phyloP scores from a whole-genome alignment of 139 green algal species.

The Volvox africanus region DNA sequence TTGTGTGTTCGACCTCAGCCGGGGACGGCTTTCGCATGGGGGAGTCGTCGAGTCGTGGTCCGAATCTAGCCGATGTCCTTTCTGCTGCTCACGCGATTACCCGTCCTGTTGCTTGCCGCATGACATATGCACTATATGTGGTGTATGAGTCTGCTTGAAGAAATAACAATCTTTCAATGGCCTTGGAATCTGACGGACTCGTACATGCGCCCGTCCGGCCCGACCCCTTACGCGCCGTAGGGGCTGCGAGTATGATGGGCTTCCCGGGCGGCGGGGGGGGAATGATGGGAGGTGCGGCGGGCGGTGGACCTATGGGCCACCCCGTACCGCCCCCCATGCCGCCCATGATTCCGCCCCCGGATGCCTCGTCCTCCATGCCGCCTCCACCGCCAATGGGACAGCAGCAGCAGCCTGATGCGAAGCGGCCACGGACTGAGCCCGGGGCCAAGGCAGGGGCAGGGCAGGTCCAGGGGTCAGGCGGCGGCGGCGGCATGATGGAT shows the following conservation, averaged over 20 bases:
- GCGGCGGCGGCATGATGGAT: not conserved
- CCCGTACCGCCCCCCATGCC: conserved; percentile 27
- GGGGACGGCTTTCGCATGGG: too few species aligned
- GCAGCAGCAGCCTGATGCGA: conserved; percentile 20
- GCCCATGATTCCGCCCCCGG: conserved; percentile 15
- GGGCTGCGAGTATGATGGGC: not conserved
- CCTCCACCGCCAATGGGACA: not conserved
- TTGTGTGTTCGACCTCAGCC: too few species aligned
- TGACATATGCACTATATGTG: too few species aligned
- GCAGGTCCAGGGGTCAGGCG: not conserved
- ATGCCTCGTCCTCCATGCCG: not conserved
- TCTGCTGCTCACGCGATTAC: too few species aligned
- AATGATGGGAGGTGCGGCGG: not conserved
- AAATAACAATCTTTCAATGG: too few species aligned
- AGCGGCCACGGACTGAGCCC: conserved; percentile 21
- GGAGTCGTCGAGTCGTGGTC: too few species aligned
- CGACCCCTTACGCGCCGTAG: too few species aligned
- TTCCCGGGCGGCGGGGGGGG: conserved; percentile 17
- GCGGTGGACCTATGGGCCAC: conserved; percentile 9
- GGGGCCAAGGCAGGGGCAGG: not conserved
- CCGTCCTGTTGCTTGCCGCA: too few species aligned
- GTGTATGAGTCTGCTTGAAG: too few species aligned
- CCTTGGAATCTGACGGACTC: too few species aligned
- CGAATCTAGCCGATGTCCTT: too few species aligned
- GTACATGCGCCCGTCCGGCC: too few species aligned